phyloP scores from a whole-genome alignment of 768 basidiomycete genomes.

The Trametes sanguinea region DNA sequence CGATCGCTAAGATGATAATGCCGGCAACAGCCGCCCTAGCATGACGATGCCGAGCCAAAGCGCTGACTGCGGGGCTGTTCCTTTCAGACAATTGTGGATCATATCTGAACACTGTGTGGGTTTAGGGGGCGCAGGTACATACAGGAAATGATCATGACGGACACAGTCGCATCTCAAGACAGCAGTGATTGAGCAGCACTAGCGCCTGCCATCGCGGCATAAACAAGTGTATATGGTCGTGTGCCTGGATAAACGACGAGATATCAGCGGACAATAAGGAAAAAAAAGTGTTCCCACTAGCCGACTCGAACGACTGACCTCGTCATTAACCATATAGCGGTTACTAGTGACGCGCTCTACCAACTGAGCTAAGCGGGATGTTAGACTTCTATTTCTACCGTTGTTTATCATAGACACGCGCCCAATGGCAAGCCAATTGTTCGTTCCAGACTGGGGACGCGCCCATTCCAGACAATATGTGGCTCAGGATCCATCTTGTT shows the following conservation, averaged over 20 bases:
- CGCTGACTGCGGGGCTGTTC: not conserved
- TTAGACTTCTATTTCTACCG: not conserved
- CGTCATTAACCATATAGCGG: slow-evolving; percentile 39
- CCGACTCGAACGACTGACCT: slow-evolving; percentile 70
- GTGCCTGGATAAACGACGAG: no score
- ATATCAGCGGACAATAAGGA: no score
- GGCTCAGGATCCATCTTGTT: not conserved
- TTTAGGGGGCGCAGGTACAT: no score
- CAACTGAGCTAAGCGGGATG: slow-evolving; percentile 40
- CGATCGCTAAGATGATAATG: slow-evolving; percentile 11
- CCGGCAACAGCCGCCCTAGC: slow-evolving; percentile 6
- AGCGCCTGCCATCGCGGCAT: no score
- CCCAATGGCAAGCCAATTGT: no score
- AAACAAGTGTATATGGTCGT: no score
- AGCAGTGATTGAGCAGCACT: no score
- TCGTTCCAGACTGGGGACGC: not conserved
- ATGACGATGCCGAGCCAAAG: slow-evolving; percentile 12
- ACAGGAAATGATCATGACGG: no score
- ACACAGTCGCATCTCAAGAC: no score
- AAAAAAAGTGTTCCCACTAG: slow-evolving; percentile 39
- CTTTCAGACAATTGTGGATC: no score
- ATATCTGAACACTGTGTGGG: no score
- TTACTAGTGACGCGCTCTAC: slow-evolving; percentile 72
- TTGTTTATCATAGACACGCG: not conserved
- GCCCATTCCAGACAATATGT: not conserved